phyloP scores from a whole-genome alignment of 164 flowering plant species.

The Cinnamomum micranthum region DNA sequence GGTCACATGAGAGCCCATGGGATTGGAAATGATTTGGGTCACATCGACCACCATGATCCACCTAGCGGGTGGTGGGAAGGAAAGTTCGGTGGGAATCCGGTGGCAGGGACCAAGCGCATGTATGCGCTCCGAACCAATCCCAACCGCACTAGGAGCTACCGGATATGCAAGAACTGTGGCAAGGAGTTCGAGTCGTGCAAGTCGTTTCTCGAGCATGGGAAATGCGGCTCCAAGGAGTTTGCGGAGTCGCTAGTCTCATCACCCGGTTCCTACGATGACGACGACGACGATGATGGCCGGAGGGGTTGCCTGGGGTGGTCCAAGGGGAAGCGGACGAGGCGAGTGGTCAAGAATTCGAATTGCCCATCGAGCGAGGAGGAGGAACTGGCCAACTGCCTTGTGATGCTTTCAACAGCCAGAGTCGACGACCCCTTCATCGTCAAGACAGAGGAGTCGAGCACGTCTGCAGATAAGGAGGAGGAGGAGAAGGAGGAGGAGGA shows the following conservation, averaged over 20 bases:
- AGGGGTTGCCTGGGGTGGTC: constrained; percentile 53
- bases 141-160: constrained; percentile 58
- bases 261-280: constrained; percentile 47
- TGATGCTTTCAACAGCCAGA: constrained; percentile 63
- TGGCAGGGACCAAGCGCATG: constrained; percentile 51
- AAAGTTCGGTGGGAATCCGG: constrained; percentile 27
- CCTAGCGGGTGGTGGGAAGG: constrained; percentile 56
- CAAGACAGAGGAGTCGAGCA: constrained; percentile 75
- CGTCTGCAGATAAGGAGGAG: constrained; percentile 76
- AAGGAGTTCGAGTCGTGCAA: constrained; percentile 88
- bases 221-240: constrained; percentile 44
- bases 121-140: constrained; percentile 78
- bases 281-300: constrained; percentile 15
- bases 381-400: constrained; percentile 74
- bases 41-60: constrained; percentile 54
- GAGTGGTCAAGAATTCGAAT: constrained; percentile 34
- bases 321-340: constrained; percentile 63
- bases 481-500: constrained; percentile 59
- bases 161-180: constrained; percentile 82
- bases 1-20: constrained; percentile 99
- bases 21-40: constrained; percentile 59
- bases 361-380: constrained; percentile 69
- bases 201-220: constrained; percentile 84
- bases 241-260: constrained; percentile 54
- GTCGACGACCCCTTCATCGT: constrained; percentile 47